A percentile compares a stretch with the other conserved stretches of the same genome.
Evolutionary conservation across 1,284 basidiomycete species (phyloP).

Genomic region (Erythrobasidium hasegawianum): DNA sequence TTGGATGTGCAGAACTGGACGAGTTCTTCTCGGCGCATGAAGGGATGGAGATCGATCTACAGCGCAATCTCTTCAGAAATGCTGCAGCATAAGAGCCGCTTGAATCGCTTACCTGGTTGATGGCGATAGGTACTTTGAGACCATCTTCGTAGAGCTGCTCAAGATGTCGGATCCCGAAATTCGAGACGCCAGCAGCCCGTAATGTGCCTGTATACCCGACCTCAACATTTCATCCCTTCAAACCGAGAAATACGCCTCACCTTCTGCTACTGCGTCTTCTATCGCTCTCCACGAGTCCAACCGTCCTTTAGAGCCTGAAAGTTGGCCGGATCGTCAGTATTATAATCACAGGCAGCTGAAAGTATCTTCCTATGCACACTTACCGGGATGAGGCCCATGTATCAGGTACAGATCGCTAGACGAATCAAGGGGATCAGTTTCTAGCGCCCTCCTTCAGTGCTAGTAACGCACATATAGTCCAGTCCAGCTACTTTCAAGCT

Average conservation of each 20-base stretch:
- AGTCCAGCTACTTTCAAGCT: slow-evolving; percentile 17
- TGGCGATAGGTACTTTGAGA: slow-evolving; percentile 29
- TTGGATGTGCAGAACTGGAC: slow-evolving; percentile 70
- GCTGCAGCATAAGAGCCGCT: too few species aligned
- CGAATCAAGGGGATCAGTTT: slow-evolving; percentile 37
- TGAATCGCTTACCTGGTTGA: slow-evolving; percentile 26
- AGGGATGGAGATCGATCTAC: slow-evolving; percentile 70
- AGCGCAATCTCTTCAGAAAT: too few species aligned
- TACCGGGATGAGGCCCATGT: slow-evolving; percentile 32
- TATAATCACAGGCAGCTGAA: too few species aligned
- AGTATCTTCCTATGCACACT: too few species aligned
- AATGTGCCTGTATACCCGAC: slow-evolving; percentile 17
- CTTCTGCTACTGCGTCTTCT: slow-evolving; percentile 54
- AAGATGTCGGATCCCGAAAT: slow-evolving; percentile 50
- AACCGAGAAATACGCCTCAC: too few species aligned
- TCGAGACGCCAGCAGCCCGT: slow-evolving; percentile 54
- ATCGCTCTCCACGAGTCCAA: slow-evolving; percentile 61
- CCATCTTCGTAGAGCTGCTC: slow-evolving; percentile 4
- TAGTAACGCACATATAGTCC: slow-evolving; percentile 26
- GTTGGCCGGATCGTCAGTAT: too few species aligned
- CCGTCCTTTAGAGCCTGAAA: slow-evolving; percentile 47
- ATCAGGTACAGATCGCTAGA: slow-evolving; percentile 70
- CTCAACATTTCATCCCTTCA: too few species aligned
- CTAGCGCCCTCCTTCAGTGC: too few species aligned
- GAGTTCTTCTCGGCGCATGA: slow-evolving; percentile 74